A percentile compares a stretch with the other conserved stretches of the same genome.
Evolutionary conservation across 2,329 filamentous ascomycete species (phyloP).

Genomic region (Cladosporium sp.): DNA sequence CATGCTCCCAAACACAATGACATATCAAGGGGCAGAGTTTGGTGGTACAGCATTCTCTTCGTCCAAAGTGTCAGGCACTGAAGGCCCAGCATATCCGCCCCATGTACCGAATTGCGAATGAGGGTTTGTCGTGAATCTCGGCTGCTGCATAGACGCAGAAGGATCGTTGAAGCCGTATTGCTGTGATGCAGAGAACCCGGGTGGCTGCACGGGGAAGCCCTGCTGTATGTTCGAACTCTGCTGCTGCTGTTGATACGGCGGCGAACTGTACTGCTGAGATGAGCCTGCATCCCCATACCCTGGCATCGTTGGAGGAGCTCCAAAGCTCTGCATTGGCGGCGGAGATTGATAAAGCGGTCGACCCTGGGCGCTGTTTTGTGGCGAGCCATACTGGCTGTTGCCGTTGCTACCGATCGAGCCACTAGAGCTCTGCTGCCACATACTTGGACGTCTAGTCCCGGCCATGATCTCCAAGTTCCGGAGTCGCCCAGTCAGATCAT

Average conservation of each 20-base stretch:
- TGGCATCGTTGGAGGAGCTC: neutral
- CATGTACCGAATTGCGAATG: conserved; percentile 27
- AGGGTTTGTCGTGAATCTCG: conserved; percentile 1
- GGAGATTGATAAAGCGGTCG: conserved; percentile 6
- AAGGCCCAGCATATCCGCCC: conserved; percentile 24
- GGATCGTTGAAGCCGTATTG: conserved; percentile 19
- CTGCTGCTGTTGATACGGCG: conserved; percentile 15
- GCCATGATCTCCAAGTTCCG: conserved; percentile 27
- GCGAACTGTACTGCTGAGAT: conserved; percentile 19
- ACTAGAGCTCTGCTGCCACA: conserved; percentile 24
- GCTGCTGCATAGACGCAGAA: conserved; percentile 7
- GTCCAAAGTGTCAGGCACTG: conserved; percentile 23
- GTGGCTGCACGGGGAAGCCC: neutral
- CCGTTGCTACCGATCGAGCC: conserved; percentile 24
- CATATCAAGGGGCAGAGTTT: conserved; percentile 1
- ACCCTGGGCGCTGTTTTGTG: conserved; percentile 12
- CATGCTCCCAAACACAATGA: neutral
- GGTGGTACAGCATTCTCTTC: conserved; percentile 31
- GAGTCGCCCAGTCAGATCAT: conserved; percentile 38
- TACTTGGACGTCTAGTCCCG: conserved; percentile 22
- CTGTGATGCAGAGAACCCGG: conserved; percentile 8
- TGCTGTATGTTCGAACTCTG: conserved; percentile 6
- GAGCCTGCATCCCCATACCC: conserved; percentile 13
- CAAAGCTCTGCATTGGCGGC: conserved; percentile 13
- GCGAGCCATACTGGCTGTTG: conserved; percentile 20